phyloP scores from a whole-genome alignment of 805 yeast genomes.

The Cyberlindnera euphorbiiphila region DNA sequence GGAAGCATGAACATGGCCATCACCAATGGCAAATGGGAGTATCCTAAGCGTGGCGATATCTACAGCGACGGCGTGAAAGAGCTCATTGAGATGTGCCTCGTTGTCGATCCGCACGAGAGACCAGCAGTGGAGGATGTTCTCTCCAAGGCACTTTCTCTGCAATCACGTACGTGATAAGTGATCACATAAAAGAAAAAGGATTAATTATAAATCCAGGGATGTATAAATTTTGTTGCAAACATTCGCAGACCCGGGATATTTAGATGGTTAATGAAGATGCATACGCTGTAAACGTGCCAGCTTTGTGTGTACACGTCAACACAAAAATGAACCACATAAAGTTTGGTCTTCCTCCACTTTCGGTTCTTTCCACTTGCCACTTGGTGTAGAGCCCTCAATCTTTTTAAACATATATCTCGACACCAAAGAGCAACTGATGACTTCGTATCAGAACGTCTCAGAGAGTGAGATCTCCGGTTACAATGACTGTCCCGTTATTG shows the following conservation, averaged over 20 bases:
- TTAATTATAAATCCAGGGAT: too few relatives aligned
- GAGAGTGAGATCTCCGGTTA: constrained; percentile 41
- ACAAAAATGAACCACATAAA: too few relatives aligned
- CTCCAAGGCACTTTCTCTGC: constrained; percentile 43
- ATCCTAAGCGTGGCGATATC: constrained; percentile 25
- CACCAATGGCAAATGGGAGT: constrained; percentile 45
- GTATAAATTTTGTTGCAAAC: too few relatives aligned
- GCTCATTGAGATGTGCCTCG: constrained; percentile 57
- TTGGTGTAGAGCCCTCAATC: too few relatives aligned
- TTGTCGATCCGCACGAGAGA: constrained; percentile 55
- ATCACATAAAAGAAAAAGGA: not conserved
- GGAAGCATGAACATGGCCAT: constrained; percentile 79
- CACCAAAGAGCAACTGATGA: constrained; percentile 7
- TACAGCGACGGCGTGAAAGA: constrained; percentile 56
- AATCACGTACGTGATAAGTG: constrained; percentile 13
- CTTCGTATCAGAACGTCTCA: constrained; percentile 35
- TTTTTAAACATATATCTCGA: too few relatives aligned
- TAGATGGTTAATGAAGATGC: too few relatives aligned
- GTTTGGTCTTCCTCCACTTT: too few relatives aligned
- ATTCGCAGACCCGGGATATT: too few relatives aligned
- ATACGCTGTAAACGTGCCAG: too few relatives aligned
- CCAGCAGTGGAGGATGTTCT: constrained; percentile 62
- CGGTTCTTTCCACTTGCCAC: too few relatives aligned
- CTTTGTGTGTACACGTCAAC: too few relatives aligned
- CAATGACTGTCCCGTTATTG: constrained; percentile 38